Evolutionary conservation across 1,284 basidiomycete genomes (phyloP).

Genomic region (Gymnopus androsaceus): DNA sequence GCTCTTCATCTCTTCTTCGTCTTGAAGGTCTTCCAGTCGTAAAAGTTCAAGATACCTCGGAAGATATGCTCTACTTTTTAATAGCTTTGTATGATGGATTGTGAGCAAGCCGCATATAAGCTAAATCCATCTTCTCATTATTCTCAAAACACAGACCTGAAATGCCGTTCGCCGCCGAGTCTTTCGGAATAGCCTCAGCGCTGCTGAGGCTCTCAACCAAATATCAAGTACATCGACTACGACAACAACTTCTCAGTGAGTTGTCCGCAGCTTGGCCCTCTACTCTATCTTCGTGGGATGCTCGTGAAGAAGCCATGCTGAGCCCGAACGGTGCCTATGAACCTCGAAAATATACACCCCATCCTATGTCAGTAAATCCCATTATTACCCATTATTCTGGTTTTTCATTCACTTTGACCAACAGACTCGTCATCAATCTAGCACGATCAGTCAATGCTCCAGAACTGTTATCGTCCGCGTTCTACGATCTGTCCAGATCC

Average conservation of each 20-base stretch:
- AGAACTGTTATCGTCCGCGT: conserved; percentile 63
- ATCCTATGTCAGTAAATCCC: conserved; percentile 60
- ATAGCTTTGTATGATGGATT: conserved; percentile 77
- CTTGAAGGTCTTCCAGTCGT: conserved; percentile 64
- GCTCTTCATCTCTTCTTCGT: conserved; percentile 14
- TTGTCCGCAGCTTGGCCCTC: conserved; percentile 59
- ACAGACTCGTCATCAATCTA: conserved; percentile 59
- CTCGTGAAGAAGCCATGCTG: conserved; percentile 55
- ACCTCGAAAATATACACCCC: conserved; percentile 54
- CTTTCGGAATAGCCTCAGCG: conserved; percentile 40
- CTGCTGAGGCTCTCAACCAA: conserved; percentile 64
- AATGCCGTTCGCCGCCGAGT: conserved; percentile 9
- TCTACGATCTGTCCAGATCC: conserved; percentile 75
- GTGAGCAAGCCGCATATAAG: conserved; percentile 42
- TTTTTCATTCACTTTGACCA: conserved; percentile 7
- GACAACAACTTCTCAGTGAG: conserved; percentile 52
- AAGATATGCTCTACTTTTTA: conserved; percentile 67
- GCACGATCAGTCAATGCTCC: conserved; percentile 65
- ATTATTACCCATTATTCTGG: conserved; percentile 7
- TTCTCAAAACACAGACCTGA: conserved; percentile 12
- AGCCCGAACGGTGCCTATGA: conserved; percentile 51
- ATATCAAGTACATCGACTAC: conserved; percentile 58
- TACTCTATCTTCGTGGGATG: conserved; percentile 61
- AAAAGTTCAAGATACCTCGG: conserved; percentile 61
- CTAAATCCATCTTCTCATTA: conserved; percentile 11